Conservation (phyloP, 2,329 filamentous ascomycete genomes). For the Phoma sp. region DNA sequence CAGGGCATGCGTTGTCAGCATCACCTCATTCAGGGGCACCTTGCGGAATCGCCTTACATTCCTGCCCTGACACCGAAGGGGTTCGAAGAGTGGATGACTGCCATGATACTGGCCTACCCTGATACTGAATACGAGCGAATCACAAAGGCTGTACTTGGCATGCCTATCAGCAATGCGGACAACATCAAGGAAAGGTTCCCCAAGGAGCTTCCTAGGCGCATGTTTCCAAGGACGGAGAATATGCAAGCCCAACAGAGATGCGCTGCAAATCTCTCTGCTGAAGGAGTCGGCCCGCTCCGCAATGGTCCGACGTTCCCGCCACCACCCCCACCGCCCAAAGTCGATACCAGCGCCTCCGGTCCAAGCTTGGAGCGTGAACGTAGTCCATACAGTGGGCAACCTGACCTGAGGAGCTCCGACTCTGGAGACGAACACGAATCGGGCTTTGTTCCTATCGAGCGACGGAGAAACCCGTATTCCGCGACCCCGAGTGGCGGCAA, state of each 20-base stretch:
- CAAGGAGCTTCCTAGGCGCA: conserved; percentile 74
- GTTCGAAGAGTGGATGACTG: conserved; percentile 69
- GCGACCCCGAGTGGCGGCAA: conserved; percentile 67
- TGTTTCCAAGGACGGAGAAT: conserved; percentile 70
- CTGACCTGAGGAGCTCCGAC: conserved; percentile 39
- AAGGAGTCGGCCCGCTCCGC: conserved; percentile 48
- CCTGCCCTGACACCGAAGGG: conserved; percentile 56
- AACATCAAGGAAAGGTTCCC: conserved; percentile 76
- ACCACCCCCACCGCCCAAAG: conserved; percentile 39
- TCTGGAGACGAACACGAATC: conserved; percentile 42
- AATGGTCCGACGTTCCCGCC: conserved; percentile 45
- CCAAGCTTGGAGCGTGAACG: conserved; percentile 44
- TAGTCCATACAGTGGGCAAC: conserved; percentile 40
- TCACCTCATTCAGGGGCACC: conserved; percentile 55
- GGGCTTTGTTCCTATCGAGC: conserved; percentile 63
- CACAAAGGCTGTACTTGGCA: conserved; percentile 68
- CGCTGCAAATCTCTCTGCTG: conserved; percentile 64
- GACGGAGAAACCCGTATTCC: conserved; percentile 69
- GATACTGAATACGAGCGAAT: conserved; percentile 76
- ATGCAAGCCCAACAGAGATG: conserved; percentile 65
- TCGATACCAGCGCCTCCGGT: conserved; percentile 3
- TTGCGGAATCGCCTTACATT: conserved; percentile 51
- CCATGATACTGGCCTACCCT: conserved; percentile 76
- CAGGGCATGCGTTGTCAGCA: conserved; percentile 56
- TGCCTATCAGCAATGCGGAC: conserved; percentile 72